phyloP scores from a whole-genome alignment of 495 filamentous ascomycete genomes.

The Hyaloscypha bicolor region DNA sequence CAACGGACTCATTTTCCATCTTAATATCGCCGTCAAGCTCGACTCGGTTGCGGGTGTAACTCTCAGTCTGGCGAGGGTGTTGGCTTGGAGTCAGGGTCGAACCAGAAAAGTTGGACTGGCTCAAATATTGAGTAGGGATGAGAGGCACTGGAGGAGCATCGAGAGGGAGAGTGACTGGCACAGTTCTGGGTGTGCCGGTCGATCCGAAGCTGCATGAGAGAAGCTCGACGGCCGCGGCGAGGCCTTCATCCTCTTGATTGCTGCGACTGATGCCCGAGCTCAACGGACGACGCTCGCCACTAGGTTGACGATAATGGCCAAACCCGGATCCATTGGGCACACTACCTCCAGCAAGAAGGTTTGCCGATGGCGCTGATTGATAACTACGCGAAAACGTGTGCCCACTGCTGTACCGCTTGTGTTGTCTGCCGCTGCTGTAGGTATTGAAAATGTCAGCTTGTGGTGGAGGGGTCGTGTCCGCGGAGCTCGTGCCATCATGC shows the following conservation, averaged over 20 bases:
- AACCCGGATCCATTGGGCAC: constrained; percentile 49
- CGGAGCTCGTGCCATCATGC: constrained; percentile 67
- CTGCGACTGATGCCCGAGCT: constrained; percentile 63
- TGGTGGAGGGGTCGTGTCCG: constrained; percentile 72
- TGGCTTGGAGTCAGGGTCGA: constrained; percentile 35
- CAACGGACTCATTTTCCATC: constrained; percentile 64
- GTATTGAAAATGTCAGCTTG: constrained; percentile 47
- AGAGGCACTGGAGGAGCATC: constrained; percentile 88
- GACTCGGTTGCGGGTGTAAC: constrained; percentile 43
- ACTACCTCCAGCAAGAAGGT: constrained; percentile 52
- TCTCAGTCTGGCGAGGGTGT: constrained; percentile 37
- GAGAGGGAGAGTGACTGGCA: constrained; percentile 67
- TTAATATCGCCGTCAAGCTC: constrained; percentile 57
- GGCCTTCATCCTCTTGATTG: constrained; percentile 73
- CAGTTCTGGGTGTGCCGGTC: constrained; percentile 75
- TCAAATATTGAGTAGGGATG: constrained; percentile 69
- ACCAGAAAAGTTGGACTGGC: constrained; percentile 45
- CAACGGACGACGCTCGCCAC: constrained; percentile 59
- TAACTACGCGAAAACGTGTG: constrained; percentile 81
- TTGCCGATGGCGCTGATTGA: constrained; percentile 68
- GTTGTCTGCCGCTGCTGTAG: constrained; percentile 40
- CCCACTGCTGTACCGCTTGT: constrained; percentile 66
- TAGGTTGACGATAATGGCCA: constrained; percentile 57
- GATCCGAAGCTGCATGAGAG: constrained; percentile 90
- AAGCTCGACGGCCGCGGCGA: constrained; percentile 89